Evolutionary conservation across 345 rosid species (phyloP), one percentile per base, ranked within the genome.

Genomic region (Pistacia integerrima): DNA sequence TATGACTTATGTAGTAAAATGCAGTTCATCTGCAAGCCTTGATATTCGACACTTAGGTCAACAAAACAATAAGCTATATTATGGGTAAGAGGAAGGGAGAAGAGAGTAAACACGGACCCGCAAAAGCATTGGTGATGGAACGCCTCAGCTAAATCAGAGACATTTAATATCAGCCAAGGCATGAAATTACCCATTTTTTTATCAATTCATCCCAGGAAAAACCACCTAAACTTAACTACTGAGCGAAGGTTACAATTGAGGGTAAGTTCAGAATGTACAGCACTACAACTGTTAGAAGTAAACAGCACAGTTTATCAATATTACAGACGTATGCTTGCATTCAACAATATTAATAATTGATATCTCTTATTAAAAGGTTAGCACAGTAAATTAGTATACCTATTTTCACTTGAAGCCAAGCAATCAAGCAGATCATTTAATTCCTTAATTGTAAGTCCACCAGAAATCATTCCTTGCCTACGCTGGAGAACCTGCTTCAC

Each of bases 381-480:
- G 44, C 22, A 22, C 17, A 70, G 25, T 56, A 1, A 70, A 56
- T 51, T 46, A 25, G 13, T 36, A 46, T 33, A 82, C 99, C 98
- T 91, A 84, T 78, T 91, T 75, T 95, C 99, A 82, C 89, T 81
- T 0, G 89, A 87, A 80, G 98, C 95, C 80, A 95, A 80, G 36
- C 86, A 83, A 87, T 91, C 97, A 73, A 95, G 96, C 87, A 90
- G 85, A 48, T 85, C 90, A 80, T 95, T 93, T 74, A 95, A 79
- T 69, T 89, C 98, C 86, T 82, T 88, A 44, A 95, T 85, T 18
- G 88, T 88, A 57, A 91, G 81, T 12, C 91, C 98, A 58, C 93
- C 93, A 0, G 98, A 91, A 33, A 87, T 80, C 87, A 85, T 86
- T 70, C 97, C 97, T 83, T 95, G 99, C 85, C 94, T 89, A 9